Conservation (phyloP, 768 basidiomycete species). For the Lentinus brumalis region DNA sequence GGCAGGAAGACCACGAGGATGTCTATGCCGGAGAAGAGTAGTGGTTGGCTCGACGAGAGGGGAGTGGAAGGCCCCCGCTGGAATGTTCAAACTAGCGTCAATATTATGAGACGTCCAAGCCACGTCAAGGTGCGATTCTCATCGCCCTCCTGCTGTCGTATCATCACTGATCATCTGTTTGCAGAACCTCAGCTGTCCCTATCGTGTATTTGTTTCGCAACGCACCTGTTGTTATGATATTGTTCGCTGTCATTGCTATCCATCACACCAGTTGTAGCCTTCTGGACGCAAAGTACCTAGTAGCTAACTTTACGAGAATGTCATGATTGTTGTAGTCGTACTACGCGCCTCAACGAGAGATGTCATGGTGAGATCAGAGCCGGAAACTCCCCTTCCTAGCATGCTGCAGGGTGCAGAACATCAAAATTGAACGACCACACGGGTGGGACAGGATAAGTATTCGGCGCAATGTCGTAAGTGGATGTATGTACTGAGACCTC, state of each 20-base stretch:
- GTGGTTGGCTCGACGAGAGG: neutral
- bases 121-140: constrained; percentile 12
- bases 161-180: neutral
- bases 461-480: too few relatives aligned
- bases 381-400: too few relatives aligned
- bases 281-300: neutral
- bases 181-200: constrained; percentile 5
- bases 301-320: too few relatives aligned
- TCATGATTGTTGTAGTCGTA: too few relatives aligned
- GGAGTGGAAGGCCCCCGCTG: neutral
- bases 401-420: too few relatives aligned
- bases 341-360: too few relatives aligned
- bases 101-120: constrained; percentile 12
- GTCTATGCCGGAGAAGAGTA: neutral
- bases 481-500: too few relatives aligned
- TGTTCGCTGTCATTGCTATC: constrained; percentile 15
- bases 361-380: too few relatives aligned
- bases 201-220: constrained; percentile 14
- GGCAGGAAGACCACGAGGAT: neutral
- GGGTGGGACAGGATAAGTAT: too few relatives aligned
- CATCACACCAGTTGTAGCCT: constrained; percentile 11
- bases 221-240: constrained; percentile 7
- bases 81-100: constrained; percentile 10
- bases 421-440: too few relatives aligned
- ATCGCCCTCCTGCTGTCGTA: neutral